phyloP scores from a whole-genome alignment of 345 rosid species.

The Turnera subulata region DNA sequence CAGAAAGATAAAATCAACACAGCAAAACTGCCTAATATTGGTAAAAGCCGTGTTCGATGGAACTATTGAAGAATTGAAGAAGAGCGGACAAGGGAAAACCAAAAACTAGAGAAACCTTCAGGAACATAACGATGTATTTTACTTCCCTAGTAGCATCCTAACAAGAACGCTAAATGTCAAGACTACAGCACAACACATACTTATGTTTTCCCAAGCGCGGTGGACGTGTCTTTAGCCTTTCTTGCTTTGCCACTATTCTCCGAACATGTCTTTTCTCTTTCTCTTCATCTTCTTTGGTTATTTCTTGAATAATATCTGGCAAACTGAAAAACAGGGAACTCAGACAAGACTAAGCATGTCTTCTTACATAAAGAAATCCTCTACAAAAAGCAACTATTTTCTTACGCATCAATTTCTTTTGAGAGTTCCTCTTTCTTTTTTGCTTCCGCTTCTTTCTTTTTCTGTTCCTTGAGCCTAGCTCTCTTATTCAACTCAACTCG shows the following conservation, averaged over 20 bases:
- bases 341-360: conserved; percentile 13
- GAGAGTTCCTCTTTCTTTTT: conserved; percentile 45
- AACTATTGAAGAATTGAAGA: too few species aligned
- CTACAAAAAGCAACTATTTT: background rate
- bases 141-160: background rate
- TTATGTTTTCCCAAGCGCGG: conserved; percentile 95
- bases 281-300: conserved; percentile 75
- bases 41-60: too few species aligned
- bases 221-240: conserved; percentile 67
- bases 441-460: conserved; percentile 47
- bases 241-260: conserved; percentile 56
- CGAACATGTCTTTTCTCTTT: conserved; percentile 57
- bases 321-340: conserved; percentile 36
- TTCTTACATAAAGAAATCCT: background rate
- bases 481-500: conserved; percentile 71
- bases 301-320: conserved; percentile 67
- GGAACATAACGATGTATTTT: background rate
- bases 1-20: too few species aligned
- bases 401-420: conserved; percentile 68
- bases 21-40: too few species aligned
- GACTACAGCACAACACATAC: conserved; percentile 32
- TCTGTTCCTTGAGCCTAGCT: conserved; percentile 51
- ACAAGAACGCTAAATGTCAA: background rate
- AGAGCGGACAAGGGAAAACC: too few species aligned
- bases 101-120: too few species aligned